These are phyloP conservation scores for Ormosia emarginata DNA, from an alignment of 306 rosid species.

Conservation along the genomic window DNA sequence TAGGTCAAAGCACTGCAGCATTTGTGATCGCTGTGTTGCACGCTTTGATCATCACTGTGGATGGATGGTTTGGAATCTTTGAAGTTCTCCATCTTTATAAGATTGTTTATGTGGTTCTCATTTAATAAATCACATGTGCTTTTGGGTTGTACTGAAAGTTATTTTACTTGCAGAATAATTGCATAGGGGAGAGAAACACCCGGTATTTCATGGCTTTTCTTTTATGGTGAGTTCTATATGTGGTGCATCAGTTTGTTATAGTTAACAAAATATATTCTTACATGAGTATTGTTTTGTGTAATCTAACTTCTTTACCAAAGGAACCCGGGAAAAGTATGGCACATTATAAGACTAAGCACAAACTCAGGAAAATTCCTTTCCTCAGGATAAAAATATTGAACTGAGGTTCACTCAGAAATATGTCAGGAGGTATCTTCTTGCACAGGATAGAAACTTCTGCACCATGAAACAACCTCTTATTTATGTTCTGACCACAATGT, in stretches of 20 bases:
- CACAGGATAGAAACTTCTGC: background rate
- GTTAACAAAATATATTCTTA: background rate
- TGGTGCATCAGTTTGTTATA: slow-evolving; percentile 10
- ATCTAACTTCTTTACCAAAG: background rate
- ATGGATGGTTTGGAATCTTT: slow-evolving; percentile 73
- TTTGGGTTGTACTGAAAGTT: slow-evolving; percentile 20
- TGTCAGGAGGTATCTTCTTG: background rate
- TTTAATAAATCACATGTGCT: background rate
- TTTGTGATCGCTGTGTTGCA: slow-evolving; percentile 88
- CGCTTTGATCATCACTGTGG: slow-evolving; percentile 98
- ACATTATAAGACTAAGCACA: background rate
- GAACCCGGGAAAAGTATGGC: slow-evolving; percentile 1
- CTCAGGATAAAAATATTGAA: background rate
- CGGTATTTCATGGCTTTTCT: slow-evolving; percentile 86
- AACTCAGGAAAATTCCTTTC: background rate
- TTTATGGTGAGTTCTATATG: slow-evolving; percentile 73
- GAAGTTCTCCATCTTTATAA: background rate
- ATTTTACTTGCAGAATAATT: slow-evolving; percentile 72
- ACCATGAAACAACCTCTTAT: background rate
- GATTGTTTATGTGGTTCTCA: background rate
- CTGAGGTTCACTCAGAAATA: background rate
- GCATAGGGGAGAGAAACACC: slow-evolving; percentile 92
- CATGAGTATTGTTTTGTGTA: slow-evolving; percentile 8
- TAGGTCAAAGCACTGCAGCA: slow-evolving; percentile 96
- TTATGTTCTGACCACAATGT: background rate